phyloP scores from a whole-genome alignment of 805 yeast genomes.

The Sugiyamaella qingdaonensis region DNA sequence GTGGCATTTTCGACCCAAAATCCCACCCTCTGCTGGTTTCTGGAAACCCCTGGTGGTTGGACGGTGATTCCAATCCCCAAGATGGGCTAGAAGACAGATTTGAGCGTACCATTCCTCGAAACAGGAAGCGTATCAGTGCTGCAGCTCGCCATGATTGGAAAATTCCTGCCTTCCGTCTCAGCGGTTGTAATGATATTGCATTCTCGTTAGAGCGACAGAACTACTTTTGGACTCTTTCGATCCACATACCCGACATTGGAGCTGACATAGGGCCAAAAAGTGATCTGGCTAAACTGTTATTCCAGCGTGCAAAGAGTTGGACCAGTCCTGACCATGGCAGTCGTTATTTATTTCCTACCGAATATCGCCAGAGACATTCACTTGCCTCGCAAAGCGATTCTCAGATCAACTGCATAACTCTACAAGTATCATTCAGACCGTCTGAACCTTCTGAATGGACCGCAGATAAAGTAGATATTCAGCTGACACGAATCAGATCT shows the following conservation, averaged over 20 bases:
- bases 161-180: neutral
- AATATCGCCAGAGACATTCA: neutral
- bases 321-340: neutral
- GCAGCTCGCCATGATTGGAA: neutral
- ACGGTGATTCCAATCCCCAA: neutral
- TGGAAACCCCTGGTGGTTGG: neutral
- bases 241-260: conserved; percentile 17
- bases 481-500: neutral
- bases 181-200: conserved; percentile 12
- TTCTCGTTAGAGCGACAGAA: conserved; percentile 6
- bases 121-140: neutral
- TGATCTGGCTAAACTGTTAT: neutral
- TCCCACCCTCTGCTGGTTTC: conserved; percentile 6
- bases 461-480: neutral
- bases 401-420: conserved; percentile 11
- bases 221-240: conserved; percentile 5
- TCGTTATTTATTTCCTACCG: neutral
- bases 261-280: neutral
- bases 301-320: neutral
- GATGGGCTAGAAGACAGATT: conserved; percentile 14
- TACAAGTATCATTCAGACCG: conserved; percentile 9
- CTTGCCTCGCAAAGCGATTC: neutral
- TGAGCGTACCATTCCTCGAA: neutral
- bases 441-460: conserved; percentile 5
- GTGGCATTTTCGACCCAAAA: conserved; percentile 4